A percentile compares a stretch with the other conserved stretches of the same genome.
phyloP scores from a whole-genome alignment of 2,329 filamentous ascomycete species.

The Nigrograna mackinnonii region DNA sequence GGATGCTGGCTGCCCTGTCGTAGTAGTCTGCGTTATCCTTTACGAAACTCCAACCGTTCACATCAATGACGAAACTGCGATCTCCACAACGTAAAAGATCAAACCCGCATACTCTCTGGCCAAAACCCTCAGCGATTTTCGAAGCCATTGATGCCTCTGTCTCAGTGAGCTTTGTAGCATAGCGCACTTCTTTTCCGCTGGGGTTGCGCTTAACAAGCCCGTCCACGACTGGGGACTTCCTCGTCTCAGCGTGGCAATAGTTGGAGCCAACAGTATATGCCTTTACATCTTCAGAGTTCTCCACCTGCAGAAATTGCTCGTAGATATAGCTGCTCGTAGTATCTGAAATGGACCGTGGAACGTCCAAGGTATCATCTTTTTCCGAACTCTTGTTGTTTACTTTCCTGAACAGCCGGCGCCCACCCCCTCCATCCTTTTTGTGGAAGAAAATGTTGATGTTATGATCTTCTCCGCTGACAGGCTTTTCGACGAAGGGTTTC shows the following conservation, averaged over 20 bases:
- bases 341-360: conserved; percentile 82
- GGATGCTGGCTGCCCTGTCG: conserved; percentile 82
- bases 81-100: conserved; percentile 86
- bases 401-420: conserved; percentile 90
- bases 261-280: conserved; percentile 93
- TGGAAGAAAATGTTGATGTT: conserved; percentile 99
- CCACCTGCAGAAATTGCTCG: conserved; percentile 94
- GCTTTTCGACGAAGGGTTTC: conserved; percentile 98
- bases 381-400: conserved; percentile 99
- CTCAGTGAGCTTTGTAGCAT: conserved; percentile 81
- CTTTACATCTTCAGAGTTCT: conserved; percentile 98
- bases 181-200: conserved; percentile 94
- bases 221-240: conserved; percentile 96
- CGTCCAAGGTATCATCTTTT: conserved; percentile 74
- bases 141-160: conserved; percentile 86
- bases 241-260: conserved; percentile 95
- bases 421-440: conserved; percentile 82
- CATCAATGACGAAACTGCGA: conserved; percentile 96
- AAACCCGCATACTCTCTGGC: conserved; percentile 93
- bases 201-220: conserved; percentile 94
- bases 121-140: conserved; percentile 89
- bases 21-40: conserved; percentile 99
- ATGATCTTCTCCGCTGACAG: conserved; percentile 96
- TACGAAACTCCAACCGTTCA: conserved; percentile 99
- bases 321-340: conserved; percentile 87